These are phyloP conservation scores for Prillingera fragicola DNA, from an alignment of 1,284 basidiomycete genomes.

Conservation along the genomic window DNA sequence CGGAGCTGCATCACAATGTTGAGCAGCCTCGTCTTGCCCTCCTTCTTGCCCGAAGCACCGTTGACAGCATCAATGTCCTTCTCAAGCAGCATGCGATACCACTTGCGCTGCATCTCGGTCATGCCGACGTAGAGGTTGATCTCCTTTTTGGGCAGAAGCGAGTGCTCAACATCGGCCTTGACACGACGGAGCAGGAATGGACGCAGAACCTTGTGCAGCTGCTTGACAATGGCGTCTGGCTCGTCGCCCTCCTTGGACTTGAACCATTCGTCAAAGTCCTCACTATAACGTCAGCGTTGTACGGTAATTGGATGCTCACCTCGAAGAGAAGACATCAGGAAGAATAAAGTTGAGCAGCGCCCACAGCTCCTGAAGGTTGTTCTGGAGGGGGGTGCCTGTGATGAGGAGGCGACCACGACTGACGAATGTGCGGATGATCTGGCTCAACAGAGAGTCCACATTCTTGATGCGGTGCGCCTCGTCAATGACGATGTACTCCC, in stretches of 20 bases:
- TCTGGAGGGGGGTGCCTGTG: slow-evolving; percentile 95
- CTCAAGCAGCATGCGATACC: slow-evolving; percentile 92
- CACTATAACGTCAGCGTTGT: slow-evolving; percentile 65
- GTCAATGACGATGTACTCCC: slow-evolving; percentile 98
- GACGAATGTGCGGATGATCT: slow-evolving; percentile 89
- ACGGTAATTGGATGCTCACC: slow-evolving; percentile 21
- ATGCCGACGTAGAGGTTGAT: slow-evolving; percentile 98
- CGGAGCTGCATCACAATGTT: slow-evolving; percentile 98
- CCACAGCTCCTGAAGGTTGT: slow-evolving; percentile 96
- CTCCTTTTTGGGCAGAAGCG: slow-evolving; percentile 93
- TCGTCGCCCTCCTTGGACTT: slow-evolving; percentile 66
- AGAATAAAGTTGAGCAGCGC: slow-evolving; percentile 92
- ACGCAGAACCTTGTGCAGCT: slow-evolving; percentile 91
- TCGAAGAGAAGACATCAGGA: slow-evolving; percentile 53
- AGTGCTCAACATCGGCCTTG: slow-evolving; percentile 97
- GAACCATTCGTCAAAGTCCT: slow-evolving; percentile 71
- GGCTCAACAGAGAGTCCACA: slow-evolving; percentile 89
- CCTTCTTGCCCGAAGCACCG: slow-evolving; percentile 92
- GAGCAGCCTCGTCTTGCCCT: slow-evolving; percentile 94
- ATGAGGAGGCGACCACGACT: slow-evolving; percentile 87
- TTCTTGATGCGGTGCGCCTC: slow-evolving; percentile 99
- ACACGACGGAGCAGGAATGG: slow-evolving; percentile 93
- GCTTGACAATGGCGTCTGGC: slow-evolving; percentile 86
- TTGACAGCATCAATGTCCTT: slow-evolving; percentile 99
- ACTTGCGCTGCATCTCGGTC: slow-evolving; percentile 96